Base-by-base conservation (phyloP, 306 rosid genomes). In the Psophocarpus tetragonolobus region DNA sequence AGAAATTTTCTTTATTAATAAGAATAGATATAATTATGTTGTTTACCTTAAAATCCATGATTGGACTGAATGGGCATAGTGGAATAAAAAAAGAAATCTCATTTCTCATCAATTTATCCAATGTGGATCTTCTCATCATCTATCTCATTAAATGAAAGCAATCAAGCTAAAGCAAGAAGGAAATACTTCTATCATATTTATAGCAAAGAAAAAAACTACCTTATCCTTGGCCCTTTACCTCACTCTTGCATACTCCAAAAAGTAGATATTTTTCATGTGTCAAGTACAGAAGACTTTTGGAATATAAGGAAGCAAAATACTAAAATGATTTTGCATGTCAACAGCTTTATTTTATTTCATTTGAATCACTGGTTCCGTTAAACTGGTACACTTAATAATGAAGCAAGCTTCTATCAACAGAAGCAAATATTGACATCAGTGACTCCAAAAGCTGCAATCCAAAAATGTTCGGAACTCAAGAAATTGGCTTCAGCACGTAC, bases 401-500 rank as follows among this genome's bases (percentile, higher is more conserved):
- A 47, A 33, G 33, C 24, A 47, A 61, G 53, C 65, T 39, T 53
- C 44, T 24, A 38, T n/a, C 29, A 64, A 21, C 4, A 14, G 75
- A 21, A 80, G 38, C 79, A 72, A 4, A 29, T 30, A 47, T 30
- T 18, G 12, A n/a, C 11, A 72, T 23, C 32, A 42, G 1, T 20
- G 29, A 21, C 64, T 68, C 35, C 68, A 54, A 27, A 75, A 51
- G 66, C 44, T 56, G 35, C 54, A 66, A 36, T 74, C 57, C 74
- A 29, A 21, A 38, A 21, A 26, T 10, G 45, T 71, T 42, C 23
- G 11, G 61, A 53, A 53, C 68, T 85, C 83, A 94, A n/a, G 87
- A 82, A 57, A 83, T 47, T 64, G 93, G 89, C 92, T 89, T 89
- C 87, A 94, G 69, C 73, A 91, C 87, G 26, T 76, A 94, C 89